Evolutionary conservation across 768 basidiomycete species (phyloP), one percentile per base, ranked within the genome.

Genomic region (Termitomyces sp.): DNA sequence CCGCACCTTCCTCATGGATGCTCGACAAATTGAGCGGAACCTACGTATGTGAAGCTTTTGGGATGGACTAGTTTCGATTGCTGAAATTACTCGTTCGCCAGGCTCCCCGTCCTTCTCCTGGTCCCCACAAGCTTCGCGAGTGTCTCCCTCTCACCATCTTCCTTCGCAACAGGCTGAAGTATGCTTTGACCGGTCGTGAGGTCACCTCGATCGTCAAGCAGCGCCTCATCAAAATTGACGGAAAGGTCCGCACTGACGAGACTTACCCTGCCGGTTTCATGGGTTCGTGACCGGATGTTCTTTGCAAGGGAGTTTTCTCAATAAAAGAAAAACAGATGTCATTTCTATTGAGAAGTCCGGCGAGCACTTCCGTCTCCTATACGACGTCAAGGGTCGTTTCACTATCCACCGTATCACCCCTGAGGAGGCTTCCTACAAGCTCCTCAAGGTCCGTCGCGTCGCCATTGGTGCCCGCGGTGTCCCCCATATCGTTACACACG

Each of bases 311-410:
- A 31, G 30, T 63, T 33, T 53, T 59, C 46, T 45, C 24, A 42
- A 27, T 34, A 24, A 22, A 20, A 60, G 48, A 53, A 46, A 39
- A 27, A 3, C 57, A 96, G 96, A 99, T 76, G 96, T 98, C 64
- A 84, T 99, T 73, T 86, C 93, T 61, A 91, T 99, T 63, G 96
- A 99, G 78, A 96, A 97, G 76, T 98, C 96, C 27, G 92, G 89
- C 78, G 97, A 99, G 78, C 89, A 98, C 82, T 99, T 98, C 89
- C 96, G 97, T 76, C 86, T 98, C 61, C 83, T 99, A 45, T 98
- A 98, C 83, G 97, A 98, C 73, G 88, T 98, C 78, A 99, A 99
- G 82, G 97, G 97, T 67, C 97, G 97, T 66, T 99, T 99, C 83
- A 91, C 95, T 66, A 96, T 98, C 74, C 97, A 99, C 83, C 93